Evolutionary conservation across 148 eudicot genomes (phyloP), one percentile per base, ranked within the genome.

Genomic region (Diospyros kaki): DNA sequence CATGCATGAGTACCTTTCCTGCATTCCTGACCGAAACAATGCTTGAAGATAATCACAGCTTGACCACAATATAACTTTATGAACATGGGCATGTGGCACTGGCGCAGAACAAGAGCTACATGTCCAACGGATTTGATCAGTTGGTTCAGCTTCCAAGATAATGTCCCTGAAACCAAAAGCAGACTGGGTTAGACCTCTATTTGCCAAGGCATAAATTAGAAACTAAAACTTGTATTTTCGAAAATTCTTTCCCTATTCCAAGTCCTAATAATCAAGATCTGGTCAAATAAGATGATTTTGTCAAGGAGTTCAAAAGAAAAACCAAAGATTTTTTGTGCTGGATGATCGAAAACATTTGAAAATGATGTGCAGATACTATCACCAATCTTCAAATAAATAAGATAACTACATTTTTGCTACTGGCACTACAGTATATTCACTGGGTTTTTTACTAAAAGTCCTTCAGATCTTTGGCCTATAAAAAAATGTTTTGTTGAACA

Each of bases 11-110:
- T 79, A 93, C 98, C 98, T 94, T 82, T 94, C 98, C 78, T 86
- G 88, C 98, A 94, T 94, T 73, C 98, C 98, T 43, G 98, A 94
- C 53, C 71, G 85, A 79, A 91, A 87, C 80, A 94, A 50, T 70
- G 94, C 91, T 52, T 80, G 80, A 68, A 94, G 65, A 78, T 91
- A 90, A 5, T 83, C 87, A 70, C 95, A 87, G 67, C 91, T 81
- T 66, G 94, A 84, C 72, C 76, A 82, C 77, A 94, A 65, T 69
- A 94, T 81, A 51, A 86, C 89, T 79, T 83, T 89, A 58, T 94
- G 97, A 75, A 82, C 91, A 85, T 94, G 98, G 58, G 90, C 62
- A 69, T 94, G 98, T 63, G 93, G 95, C 68, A 39, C 45, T 55
- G 78, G 51, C 44, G 77, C 44, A 1, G 85, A 81, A 76, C 98